phyloP scores from a whole-genome alignment of 139 green algal genomes.

The Asterochloris sp. region DNA sequence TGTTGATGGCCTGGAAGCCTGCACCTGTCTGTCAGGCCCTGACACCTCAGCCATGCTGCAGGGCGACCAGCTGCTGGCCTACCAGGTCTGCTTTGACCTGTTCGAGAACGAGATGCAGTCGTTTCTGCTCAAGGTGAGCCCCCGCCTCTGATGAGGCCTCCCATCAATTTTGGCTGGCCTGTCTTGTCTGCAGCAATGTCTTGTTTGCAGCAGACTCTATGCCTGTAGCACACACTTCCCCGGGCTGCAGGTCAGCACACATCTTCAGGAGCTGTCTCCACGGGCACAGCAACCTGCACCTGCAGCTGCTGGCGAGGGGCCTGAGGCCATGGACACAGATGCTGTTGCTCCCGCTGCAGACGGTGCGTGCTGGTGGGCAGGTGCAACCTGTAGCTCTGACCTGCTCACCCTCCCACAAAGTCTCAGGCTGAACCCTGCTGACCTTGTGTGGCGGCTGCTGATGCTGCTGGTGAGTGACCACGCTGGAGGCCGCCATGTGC shows the following conservation, averaged over 20 bases:
- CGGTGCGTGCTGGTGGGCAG: too few relatives aligned
- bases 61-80: conserved; percentile 82
- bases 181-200: too few relatives aligned
- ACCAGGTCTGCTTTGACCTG: conserved; percentile 97
- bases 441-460: too few relatives aligned
- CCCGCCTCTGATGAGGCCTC: background rate
- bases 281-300: conserved; percentile 2
- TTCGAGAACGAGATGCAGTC: conserved; percentile 93
- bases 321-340: background rate
- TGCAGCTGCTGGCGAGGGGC: background rate
- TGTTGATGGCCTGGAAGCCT: background rate
- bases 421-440: too few relatives aligned
- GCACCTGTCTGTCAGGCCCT: background rate
- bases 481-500: too few relatives aligned
- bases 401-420: too few relatives aligned
- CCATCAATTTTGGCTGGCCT: too few relatives aligned
- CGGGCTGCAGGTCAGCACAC: too few relatives aligned
- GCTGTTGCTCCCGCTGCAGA: background rate
- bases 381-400: too few relatives aligned
- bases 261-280: conserved; percentile 6
- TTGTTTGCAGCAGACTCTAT: too few relatives aligned
- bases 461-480: too few relatives aligned
- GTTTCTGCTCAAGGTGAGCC: conserved; percentile 73
- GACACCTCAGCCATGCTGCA: conserved; percentile 8
- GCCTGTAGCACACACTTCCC: too few relatives aligned